These are phyloP conservation scores for Physaria fendleri DNA, from an alignment of 345 rosid species.

Conservation along the genomic window DNA sequence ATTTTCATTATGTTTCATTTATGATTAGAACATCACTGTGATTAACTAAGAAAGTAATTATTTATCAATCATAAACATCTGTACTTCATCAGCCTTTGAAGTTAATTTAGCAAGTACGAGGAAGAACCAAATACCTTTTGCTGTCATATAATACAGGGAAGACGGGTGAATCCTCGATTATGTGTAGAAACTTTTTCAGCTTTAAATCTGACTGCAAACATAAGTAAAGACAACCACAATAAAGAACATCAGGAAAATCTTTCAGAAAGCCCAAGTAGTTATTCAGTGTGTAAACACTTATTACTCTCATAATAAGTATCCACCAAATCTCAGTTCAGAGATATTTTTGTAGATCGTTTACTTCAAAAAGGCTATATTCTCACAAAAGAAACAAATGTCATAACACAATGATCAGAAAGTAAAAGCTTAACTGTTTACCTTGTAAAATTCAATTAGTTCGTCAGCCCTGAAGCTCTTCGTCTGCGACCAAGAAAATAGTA, in stretches of 20 bases:
- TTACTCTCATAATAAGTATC: neutral
- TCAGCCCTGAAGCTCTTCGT: slow-evolving; percentile 13
- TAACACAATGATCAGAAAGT: neutral
- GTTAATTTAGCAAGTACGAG: neutral
- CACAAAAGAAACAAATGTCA: neutral
- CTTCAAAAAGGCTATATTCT: neutral
- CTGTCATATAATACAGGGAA: slow-evolving; percentile 74
- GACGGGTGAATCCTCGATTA: slow-evolving; percentile 78
- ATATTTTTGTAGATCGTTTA: neutral
- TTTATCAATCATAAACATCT: neutral
- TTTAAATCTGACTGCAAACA: slow-evolving; percentile 71
- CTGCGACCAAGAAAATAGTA: neutral
- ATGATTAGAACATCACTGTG: neutral
- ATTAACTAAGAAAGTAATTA: neutral
- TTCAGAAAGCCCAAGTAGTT: neutral
- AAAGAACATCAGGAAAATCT: neutral
- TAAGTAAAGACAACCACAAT: neutral
- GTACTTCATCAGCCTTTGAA: neutral
- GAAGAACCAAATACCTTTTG: slow-evolving; percentile 48
- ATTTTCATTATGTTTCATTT: neutral
- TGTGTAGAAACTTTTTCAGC: slow-evolving; percentile 85
- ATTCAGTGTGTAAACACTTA: neutral
- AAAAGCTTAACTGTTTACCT: neutral
- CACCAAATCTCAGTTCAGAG: neutral
- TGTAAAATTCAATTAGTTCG: slow-evolving; percentile 8